Evolutionary conservation across 2,329 filamentous ascomycete species (phyloP).

Genomic region (Fusarium liriodendri): DNA sequence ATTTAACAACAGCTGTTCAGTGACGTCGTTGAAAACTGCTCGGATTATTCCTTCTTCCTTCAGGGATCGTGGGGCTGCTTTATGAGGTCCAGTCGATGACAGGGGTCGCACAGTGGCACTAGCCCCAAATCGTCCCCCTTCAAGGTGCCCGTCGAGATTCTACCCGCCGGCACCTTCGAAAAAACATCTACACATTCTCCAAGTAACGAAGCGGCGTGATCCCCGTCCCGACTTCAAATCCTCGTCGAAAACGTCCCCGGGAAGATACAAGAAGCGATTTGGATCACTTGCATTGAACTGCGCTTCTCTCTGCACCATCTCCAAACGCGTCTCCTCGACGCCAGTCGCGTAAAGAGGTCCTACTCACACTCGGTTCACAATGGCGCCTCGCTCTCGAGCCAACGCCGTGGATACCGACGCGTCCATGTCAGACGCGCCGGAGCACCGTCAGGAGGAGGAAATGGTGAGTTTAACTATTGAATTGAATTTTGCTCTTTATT

Average conservation of each 20-base stretch:
- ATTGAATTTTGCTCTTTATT: background rate
- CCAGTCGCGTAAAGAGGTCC: constrained; percentile 66
- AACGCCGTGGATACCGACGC: constrained; percentile 68
- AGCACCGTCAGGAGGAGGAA: constrained; percentile 57
- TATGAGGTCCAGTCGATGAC: constrained; percentile 20
- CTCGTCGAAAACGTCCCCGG: constrained; percentile 1
- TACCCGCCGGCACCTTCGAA: constrained; percentile 46
- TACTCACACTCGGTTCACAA: constrained; percentile 49
- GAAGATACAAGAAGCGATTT: background rate
- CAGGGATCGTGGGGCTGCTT: constrained; percentile 33
- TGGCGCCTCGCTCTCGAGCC: constrained; percentile 67
- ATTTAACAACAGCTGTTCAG: constrained; percentile 4
- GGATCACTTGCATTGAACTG: constrained; percentile 10
- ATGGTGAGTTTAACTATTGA: constrained; percentile 55
- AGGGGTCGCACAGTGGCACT: constrained; percentile 45
- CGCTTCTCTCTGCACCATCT: constrained; percentile 27
- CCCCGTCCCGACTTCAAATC: constrained; percentile 15
- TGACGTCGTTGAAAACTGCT: constrained; percentile 38
- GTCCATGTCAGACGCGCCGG: constrained; percentile 71
- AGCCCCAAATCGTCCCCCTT: constrained; percentile 49
- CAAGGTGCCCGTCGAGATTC: constrained; percentile 51
- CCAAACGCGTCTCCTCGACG: constrained; percentile 59
- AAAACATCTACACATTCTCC: constrained; percentile 47
- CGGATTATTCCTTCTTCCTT: constrained; percentile 45
- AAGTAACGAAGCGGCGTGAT: constrained; percentile 21